Percentiles rank a stretch among this genome's conserved stretches.
Evolutionary conservation across 2,329 filamentous ascomycete genomes (phyloP).

Genomic region (Calcarisporium arbuscula): DNA sequence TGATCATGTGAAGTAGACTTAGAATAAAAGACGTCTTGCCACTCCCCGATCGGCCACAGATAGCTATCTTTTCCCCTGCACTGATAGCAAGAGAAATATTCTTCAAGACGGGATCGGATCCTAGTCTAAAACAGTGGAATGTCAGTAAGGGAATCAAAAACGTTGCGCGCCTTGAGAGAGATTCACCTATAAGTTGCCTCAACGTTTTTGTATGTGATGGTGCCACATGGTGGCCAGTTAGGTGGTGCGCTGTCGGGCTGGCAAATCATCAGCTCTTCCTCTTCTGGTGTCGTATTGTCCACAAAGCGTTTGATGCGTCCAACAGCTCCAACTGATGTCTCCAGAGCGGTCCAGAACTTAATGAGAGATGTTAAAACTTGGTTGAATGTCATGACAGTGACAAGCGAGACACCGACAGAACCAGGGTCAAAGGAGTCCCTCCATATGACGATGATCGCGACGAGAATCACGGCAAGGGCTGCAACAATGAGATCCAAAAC

Average conservation of each 20-base stretch:
- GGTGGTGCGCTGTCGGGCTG: slow-evolving; percentile 7
- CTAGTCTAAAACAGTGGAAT: slow-evolving; percentile 19
- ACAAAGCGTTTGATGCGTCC: slow-evolving; percentile 27
- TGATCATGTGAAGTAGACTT: slow-evolving; percentile 39
- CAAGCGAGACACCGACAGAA: slow-evolving; percentile 17
- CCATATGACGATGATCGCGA: slow-evolving; percentile 33
- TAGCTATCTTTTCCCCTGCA: slow-evolving; percentile 29
- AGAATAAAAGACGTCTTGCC: slow-evolving; percentile 31
- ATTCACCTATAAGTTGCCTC: slow-evolving; percentile 19
- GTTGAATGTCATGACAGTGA: slow-evolving; percentile 22
- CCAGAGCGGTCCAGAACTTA: slow-evolving; percentile 22
- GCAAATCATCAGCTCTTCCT: slow-evolving; percentile 16
- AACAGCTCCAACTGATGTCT: slow-evolving; percentile 29
- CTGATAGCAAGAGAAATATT: slow-evolving; percentile 21
- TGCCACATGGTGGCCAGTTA: slow-evolving; percentile 24
- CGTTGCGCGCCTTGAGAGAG: neutral
- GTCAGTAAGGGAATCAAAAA: neutral
- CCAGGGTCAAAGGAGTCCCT: slow-evolving; percentile 20
- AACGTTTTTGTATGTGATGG: slow-evolving; percentile 20
- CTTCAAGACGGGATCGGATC: slow-evolving; percentile 17
- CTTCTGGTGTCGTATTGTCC: slow-evolving; percentile 14
- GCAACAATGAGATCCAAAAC: slow-evolving; percentile 40
- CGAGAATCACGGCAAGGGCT: slow-evolving; percentile 37
- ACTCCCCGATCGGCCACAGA: slow-evolving; percentile 38
- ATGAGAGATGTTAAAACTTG: slow-evolving; percentile 21